Evolutionary conservation across 2,329 filamentous ascomycete species (phyloP).

Genomic region (Ambrosiella xylebori): DNA sequence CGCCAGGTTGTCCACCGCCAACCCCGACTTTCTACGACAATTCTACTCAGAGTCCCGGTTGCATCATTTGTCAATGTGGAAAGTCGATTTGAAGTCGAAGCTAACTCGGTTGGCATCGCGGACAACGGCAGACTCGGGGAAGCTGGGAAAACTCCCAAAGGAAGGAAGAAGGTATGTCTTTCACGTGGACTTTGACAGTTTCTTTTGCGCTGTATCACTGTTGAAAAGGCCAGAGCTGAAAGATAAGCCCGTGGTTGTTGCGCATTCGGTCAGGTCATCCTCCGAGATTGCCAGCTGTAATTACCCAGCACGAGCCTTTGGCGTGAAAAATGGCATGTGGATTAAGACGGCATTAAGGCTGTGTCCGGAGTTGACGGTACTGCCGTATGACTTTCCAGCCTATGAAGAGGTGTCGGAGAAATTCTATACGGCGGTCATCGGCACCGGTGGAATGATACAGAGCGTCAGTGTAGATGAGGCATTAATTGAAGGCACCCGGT

Average conservation of each 20-base stretch:
- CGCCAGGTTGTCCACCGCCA: conserved; percentile 75
- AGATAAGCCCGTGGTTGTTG: conserved; percentile 72
- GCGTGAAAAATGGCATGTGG: conserved; percentile 98
- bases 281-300: conserved; percentile 98
- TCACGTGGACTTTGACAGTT: conserved; percentile 96
- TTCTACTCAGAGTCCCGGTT: conserved; percentile 90
- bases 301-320: conserved; percentile 71
- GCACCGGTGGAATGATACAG: conserved; percentile 68
- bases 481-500: conserved; percentile 61
- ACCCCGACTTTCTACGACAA: conserved; percentile 84
- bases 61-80: conserved; percentile 93
- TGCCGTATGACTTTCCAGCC: conserved; percentile 90
- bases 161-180: conserved; percentile 67
- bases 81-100: conserved; percentile 77
- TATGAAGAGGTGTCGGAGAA: conserved; percentile 81
- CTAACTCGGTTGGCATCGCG: conserved; percentile 54
- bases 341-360: conserved; percentile 78
- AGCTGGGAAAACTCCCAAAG: conserved; percentile 17
- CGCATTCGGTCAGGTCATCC: conserved; percentile 67
- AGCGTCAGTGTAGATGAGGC: conserved; percentile 97
- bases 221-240: conserved; percentile 58
- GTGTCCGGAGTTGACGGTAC: conserved; percentile 68
- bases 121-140: neutral
- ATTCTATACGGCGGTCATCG: conserved; percentile 75
- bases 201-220: conserved; percentile 84